Evolutionary conservation across 192 early-diverging fungal species (phyloP), one percentile per base, ranked within the genome.

Genomic region (Podila clonocystis): DNA sequence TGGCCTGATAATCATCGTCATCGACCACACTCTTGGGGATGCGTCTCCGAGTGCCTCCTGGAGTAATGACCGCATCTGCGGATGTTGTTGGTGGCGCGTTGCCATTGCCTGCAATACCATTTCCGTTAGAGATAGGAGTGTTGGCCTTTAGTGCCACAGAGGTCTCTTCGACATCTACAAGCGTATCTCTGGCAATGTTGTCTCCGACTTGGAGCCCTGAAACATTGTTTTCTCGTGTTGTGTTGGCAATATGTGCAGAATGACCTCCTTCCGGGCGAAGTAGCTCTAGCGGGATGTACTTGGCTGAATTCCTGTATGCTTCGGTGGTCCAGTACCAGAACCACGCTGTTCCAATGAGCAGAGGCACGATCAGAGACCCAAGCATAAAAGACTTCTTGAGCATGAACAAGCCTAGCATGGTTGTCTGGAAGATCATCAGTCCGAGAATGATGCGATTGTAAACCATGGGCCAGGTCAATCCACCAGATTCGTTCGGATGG

Each of bases 401-500:
- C n/a, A 89, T 69, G 60, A 95, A 89, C 0, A 92, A 84, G 9
- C 91, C 89, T 19, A 90, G 65, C 64, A 91, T 90, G 5, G 91
- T 88, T 12, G 87, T 63, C 70, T 94, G 88, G 71, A 90, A 94
- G 26, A 94, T 86, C 50, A 91, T 69, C 38, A 95, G 73, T 2
- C 91, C 86, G 29, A 92, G 48, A 9, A 89, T 91, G 68, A 94
- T 87, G 15, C 92, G 84, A 22, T 89, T 88, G 50, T 93, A 92
- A 22, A 93, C 89, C 60, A 89, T 83, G 34, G 93, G 92, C 93
- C 93, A 94, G 30, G 86, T 87, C 70, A 85, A 77, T 28, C 93
- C 93, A 24, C 87, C 85, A 6, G 91, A 88, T 77, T 93, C 91
- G 38, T 91, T 91, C n/a, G 91, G 90, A 55, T 91, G 88, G 63